Percentiles rank a stretch among this genome's conserved stretches.
Evolutionary conservation across 768 basidiomycete genomes (phyloP).

Genomic region (Russula abietina): DNA sequence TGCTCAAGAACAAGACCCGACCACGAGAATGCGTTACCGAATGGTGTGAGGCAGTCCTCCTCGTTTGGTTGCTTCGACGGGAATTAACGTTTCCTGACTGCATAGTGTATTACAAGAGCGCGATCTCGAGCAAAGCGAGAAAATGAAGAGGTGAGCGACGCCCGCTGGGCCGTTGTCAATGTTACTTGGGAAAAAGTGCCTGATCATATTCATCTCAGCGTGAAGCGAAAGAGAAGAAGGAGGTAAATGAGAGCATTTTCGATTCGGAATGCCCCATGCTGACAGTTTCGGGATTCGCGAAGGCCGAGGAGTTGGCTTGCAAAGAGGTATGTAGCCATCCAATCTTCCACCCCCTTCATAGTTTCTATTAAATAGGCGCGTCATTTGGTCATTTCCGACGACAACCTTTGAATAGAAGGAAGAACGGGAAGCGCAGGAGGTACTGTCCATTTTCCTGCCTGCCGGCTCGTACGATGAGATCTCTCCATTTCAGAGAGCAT

Average conservation of each 20-base stretch:
- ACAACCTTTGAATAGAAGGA: conserved; percentile 16
- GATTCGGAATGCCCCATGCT: background rate
- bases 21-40: conserved; percentile 75
- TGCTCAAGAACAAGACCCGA: conserved; percentile 87
- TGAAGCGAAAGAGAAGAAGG: conserved; percentile 76
- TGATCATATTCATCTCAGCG: conserved; percentile 39
- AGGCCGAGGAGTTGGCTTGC: conserved; percentile 58
- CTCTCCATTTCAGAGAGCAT: conserved; percentile 15
- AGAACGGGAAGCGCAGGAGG: conserved; percentile 23
- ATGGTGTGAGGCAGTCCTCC: conserved; percentile 42
- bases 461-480: conserved; percentile 2
- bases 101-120: conserved; percentile 64
- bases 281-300: conserved; percentile 8
- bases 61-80: conserved; percentile 4
- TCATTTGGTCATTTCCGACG: conserved; percentile 21
- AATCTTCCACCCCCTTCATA: background rate
- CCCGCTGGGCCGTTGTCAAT: background rate
- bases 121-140: conserved; percentile 60
- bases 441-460: conserved; percentile 11
- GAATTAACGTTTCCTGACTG: conserved; percentile 1
- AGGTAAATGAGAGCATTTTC: conserved; percentile 34
- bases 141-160: conserved; percentile 44
- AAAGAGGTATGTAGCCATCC: conserved; percentile 45
- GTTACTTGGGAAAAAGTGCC: background rate
- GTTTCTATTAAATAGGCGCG: conserved; percentile 14